Conservation (phyloP, 176 grass and related monocot species). For the Zoysia japonica region DNA sequence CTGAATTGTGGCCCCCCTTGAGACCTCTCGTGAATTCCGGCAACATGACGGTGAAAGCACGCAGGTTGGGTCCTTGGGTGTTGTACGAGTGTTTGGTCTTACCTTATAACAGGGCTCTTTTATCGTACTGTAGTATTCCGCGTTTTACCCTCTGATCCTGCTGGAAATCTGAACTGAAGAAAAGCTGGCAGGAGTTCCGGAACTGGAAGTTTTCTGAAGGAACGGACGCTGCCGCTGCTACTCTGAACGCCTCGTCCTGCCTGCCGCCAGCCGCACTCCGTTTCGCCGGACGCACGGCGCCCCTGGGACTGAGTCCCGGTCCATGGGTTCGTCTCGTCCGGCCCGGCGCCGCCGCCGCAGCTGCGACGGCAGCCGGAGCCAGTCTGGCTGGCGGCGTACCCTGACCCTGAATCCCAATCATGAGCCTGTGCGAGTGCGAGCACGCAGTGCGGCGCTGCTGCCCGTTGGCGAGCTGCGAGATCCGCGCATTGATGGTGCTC, state of each 20-base stretch:
- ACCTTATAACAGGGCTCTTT: too few relatives aligned
- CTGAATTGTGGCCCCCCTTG: neutral
- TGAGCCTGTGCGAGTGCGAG: neutral
- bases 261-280: too few relatives aligned
- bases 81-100: too few relatives aligned
- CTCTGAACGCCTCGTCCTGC: neutral
- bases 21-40: too few relatives aligned
- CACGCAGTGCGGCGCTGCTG: neutral
- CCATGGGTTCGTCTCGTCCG: neutral
- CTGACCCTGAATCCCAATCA: slow-evolving; percentile 4
- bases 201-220: neutral
- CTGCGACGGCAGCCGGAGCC: neutral
- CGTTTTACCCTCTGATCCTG: neutral
- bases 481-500: slow-evolving; percentile 7
- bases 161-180: neutral
- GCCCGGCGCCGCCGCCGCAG: neutral
- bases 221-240: neutral
- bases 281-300: too few relatives aligned
- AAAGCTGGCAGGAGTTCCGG: neutral
- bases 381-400: neutral
- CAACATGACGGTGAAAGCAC: too few relatives aligned
- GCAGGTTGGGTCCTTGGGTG: too few relatives aligned
- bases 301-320: too few relatives aligned
- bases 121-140: too few relatives aligned
- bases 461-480: neutral